Conservation (phyloP, 2,329 filamentous ascomycete genomes). For the Lasiodiplodia sp. region DNA sequence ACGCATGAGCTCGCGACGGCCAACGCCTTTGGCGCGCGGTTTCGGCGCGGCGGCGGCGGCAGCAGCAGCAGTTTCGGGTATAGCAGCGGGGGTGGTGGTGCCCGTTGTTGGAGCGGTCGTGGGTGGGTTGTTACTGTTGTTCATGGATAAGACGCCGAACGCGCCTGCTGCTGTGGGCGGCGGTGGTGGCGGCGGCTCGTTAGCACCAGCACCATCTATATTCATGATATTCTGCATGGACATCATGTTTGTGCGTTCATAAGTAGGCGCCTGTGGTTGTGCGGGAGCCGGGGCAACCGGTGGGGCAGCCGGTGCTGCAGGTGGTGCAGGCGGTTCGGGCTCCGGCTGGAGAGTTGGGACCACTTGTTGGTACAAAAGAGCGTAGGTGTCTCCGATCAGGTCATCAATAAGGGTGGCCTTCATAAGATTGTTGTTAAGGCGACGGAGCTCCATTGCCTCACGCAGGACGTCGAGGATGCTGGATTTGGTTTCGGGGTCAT, state of each 20-base stretch:
- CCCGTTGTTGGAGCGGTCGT: slow-evolving; percentile 26
- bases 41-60: slow-evolving; percentile 31
- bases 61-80: slow-evolving; percentile 32
- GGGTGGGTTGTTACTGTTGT: slow-evolving; percentile 30
- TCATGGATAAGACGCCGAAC: slow-evolving; percentile 19
- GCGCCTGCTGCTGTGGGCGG: slow-evolving; percentile 17
- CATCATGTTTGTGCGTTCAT: slow-evolving; percentile 34
- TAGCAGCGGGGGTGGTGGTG: slow-evolving; percentile 31
- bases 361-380: slow-evolving; percentile 74
- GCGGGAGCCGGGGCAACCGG: slow-evolving; percentile 29
- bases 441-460: slow-evolving; percentile 74
- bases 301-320: slow-evolving; percentile 32
- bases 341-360: slow-evolving; percentile 63
- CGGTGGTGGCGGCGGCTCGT: slow-evolving; percentile 26
- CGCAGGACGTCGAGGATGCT: slow-evolving; percentile 68
- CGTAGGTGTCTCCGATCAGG: slow-evolving; percentile 90
- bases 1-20: slow-evolving; percentile 65
- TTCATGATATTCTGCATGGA: slow-evolving; percentile 44
- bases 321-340: slow-evolving; percentile 46
- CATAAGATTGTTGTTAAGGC: slow-evolving; percentile 85
- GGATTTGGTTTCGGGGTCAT: slow-evolving; percentile 56
- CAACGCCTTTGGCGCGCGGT: slow-evolving; percentile 63
- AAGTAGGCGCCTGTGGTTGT: neutral
- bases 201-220: slow-evolving; percentile 38
- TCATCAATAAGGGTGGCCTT: slow-evolving; percentile 89